phyloP scores from a whole-genome alignment of 148 eudicot genomes.

The Cornus suecica region DNA sequence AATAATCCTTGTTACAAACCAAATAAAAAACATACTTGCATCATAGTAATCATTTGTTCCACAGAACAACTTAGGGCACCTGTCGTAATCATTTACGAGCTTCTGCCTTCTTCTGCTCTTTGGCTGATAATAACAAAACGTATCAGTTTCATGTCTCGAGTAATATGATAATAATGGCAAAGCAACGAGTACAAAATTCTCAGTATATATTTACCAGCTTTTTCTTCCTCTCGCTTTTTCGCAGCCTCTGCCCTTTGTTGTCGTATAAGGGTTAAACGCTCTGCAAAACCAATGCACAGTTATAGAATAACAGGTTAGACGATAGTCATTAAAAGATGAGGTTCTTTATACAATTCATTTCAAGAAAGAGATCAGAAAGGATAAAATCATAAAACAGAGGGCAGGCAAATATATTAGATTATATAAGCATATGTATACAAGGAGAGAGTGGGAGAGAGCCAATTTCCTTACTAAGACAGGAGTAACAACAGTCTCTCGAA shows the following conservation, averaged over 20 bases:
- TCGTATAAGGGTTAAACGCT: slow-evolving; percentile 79
- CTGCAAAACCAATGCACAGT: slow-evolving; percentile 32
- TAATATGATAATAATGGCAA: neutral
- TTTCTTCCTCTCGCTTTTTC: slow-evolving; percentile 83
- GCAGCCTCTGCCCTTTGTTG: slow-evolving; percentile 95
- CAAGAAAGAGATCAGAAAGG: too few relatives aligned
- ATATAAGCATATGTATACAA: too few relatives aligned
- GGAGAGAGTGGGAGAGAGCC: too few relatives aligned
- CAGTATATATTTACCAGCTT: slow-evolving; percentile 68
- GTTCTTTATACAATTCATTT: too few relatives aligned
- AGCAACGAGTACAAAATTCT: neutral
- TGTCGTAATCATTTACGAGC: slow-evolving; percentile 58
- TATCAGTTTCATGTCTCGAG: neutral
- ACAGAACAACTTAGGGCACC: neutral
- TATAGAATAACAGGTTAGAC: neutral
- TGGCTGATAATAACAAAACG: slow-evolving; percentile 50
- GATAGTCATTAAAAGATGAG: neutral
- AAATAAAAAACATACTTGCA: slow-evolving; percentile 1
- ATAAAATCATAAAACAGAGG: too few relatives aligned
- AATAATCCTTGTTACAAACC: slow-evolving; percentile 3
- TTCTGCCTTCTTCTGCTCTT: slow-evolving; percentile 86
- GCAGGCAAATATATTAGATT: too few relatives aligned
- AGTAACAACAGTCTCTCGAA: too few relatives aligned
- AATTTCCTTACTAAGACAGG: too few relatives aligned
- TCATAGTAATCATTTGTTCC: neutral